phyloP scores from a whole-genome alignment of 805 yeast genomes.

The Kluyveromyces wickerhamii region DNA sequence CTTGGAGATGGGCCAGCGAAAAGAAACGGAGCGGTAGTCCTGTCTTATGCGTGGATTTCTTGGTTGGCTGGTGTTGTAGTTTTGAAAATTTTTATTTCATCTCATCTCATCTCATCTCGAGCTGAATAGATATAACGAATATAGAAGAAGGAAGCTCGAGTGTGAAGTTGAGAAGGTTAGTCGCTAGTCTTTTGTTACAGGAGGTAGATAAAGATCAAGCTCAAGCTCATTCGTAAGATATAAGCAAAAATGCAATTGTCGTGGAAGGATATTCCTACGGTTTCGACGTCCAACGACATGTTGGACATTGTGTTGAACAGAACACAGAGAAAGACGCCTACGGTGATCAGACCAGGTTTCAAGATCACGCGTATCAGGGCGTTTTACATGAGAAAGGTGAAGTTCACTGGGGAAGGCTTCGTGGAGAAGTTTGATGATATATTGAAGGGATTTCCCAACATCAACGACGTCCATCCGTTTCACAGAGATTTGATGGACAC shows the following conservation, averaged over 20 bases:
- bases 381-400: conserved; percentile 96
- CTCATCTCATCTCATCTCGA: conserved; percentile 20
- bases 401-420: conserved; percentile 93
- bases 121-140: too few relatives aligned
- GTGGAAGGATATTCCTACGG: conserved; percentile 97
- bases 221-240: too few relatives aligned
- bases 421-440: conserved; percentile 85
- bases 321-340: conserved; percentile 98
- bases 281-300: conserved; percentile 85
- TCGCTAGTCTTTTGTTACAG: too few relatives aligned
- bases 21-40: too few relatives aligned
- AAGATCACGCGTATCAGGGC: conserved; percentile 93
- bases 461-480: conserved; percentile 96
- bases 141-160: too few relatives aligned
- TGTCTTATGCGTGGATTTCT: too few relatives aligned
- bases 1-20: too few relatives aligned
- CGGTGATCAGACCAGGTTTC: conserved; percentile 96
- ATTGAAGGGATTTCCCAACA: conserved; percentile 85
- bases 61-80: too few relatives aligned
- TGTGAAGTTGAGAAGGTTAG: too few relatives aligned
- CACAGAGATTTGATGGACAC: conserved; percentile 98
- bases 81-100: too few relatives aligned
- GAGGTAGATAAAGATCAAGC: too few relatives aligned
- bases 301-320: conserved; percentile 94
- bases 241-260: conserved; percentile 71